These are phyloP conservation scores for Sarocladium oryzae DNA, from an alignment of 2,329 filamentous ascomycete species.

Conservation along the genomic window DNA sequence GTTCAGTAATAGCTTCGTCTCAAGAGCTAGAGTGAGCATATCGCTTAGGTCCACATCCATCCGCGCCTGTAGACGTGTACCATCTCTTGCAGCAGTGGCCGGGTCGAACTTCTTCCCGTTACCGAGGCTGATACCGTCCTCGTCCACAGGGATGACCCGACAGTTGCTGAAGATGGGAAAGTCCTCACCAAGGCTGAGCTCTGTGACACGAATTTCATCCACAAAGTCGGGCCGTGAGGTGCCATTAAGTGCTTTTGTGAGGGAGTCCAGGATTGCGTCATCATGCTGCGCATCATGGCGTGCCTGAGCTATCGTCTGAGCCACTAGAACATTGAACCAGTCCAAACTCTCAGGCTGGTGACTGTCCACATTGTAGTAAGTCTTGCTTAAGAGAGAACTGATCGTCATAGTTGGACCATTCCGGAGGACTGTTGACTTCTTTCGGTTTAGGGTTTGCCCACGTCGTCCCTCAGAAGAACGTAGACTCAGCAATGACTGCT, in stretches of 20 bases:
- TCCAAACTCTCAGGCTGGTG: constrained; percentile 96
- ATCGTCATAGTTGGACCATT: constrained; percentile 74
- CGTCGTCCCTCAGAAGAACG: constrained; percentile 37
- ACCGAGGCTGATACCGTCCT: constrained; percentile 59
- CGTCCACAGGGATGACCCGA: constrained; percentile 84
- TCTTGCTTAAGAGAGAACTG: constrained; percentile 90
- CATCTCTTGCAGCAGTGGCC: constrained; percentile 48
- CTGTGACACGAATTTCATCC: constrained; percentile 88
- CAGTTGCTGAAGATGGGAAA: constrained; percentile 99
- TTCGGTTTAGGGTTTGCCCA: constrained; percentile 47
- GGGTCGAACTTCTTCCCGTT: constrained; percentile 44
- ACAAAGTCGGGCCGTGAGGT: constrained; percentile 81
- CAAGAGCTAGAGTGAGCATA: constrained; percentile 88
- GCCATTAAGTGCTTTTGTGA: constrained; percentile 85
- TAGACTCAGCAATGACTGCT: constrained; percentile 63
- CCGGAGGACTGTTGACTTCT: constrained; percentile 66
- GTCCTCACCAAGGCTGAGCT: constrained; percentile 90
- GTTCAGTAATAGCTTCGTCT: constrained; percentile 90
- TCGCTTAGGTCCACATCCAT: constrained; percentile 98
- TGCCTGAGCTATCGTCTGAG: constrained; percentile 94
- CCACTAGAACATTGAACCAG: constrained; percentile 98
- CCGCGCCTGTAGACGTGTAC: constrained; percentile 77
- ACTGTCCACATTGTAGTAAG: constrained; percentile 92
- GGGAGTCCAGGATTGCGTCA: constrained; percentile 77
- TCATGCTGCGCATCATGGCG: constrained; percentile 87